Percentiles rank a stretch among this genome's conserved stretches.
Conservation (phyloP, 23 red algal species). For the Rhodosorus marinus region DNA sequence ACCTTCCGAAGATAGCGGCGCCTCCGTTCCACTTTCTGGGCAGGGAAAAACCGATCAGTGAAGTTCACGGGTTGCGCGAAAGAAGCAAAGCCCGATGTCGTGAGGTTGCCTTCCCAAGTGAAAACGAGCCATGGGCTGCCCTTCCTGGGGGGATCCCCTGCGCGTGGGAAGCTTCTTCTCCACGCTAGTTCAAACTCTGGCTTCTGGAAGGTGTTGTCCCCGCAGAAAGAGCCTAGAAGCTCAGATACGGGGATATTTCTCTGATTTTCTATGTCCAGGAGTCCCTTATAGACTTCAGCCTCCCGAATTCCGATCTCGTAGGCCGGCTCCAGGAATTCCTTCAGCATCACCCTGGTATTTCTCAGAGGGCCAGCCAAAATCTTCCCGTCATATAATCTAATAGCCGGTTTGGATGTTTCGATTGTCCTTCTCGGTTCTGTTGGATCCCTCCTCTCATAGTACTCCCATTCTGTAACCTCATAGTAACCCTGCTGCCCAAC, state of each 20-base stretch:
- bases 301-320: conserved; percentile 35
- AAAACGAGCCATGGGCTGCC: conserved; percentile 66
- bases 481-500: conserved; percentile 41
- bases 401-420: conserved; percentile 13
- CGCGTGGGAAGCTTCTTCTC: conserved; percentile 26
- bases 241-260: conserved; percentile 19
- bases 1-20: conserved; percentile 11
- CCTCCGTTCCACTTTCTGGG: conserved; percentile 12
- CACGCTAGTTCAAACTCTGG: conserved; percentile 18
- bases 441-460: conserved; percentile 17
- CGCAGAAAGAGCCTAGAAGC: conserved; percentile 44
- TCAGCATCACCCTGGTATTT: conserved; percentile 55
- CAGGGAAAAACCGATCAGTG: conserved; percentile 20
- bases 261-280: conserved; percentile 5
- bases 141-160: conserved; percentile 15
- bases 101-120: conserved; percentile 54
- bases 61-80: not conserved
- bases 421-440: conserved; percentile 26
- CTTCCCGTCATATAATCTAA: conserved; percentile 45
- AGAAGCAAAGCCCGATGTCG: not conserved
- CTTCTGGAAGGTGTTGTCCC: conserved; percentile 20
- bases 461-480: conserved; percentile 59
- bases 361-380: conserved; percentile 9
- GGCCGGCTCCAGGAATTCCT: conserved; percentile 46
- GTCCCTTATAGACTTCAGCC: conserved; percentile 42